These are phyloP conservation scores for Herpetospermum pedunculosum DNA, from an alignment of 306 rosid species.

Conservation along the genomic window DNA sequence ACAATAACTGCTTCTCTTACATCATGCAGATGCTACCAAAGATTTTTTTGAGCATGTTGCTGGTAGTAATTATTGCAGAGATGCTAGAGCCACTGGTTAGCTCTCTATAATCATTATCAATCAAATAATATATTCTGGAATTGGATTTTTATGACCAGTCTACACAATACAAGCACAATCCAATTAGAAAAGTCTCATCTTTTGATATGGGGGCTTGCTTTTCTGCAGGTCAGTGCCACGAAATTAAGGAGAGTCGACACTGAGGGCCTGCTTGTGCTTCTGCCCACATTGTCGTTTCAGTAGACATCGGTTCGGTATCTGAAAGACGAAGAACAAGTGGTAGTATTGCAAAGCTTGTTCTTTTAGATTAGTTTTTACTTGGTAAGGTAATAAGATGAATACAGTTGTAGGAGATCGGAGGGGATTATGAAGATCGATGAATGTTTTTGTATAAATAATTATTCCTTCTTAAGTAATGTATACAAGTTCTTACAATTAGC, in stretches of 20 bases:
- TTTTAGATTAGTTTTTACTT: conserved; percentile 3
- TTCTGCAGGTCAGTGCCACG: not conserved
- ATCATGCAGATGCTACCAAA: conserved; percentile 66
- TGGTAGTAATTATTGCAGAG: conserved; percentile 21
- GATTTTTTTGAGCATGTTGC: conserved; percentile 51
- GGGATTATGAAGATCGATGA: not conserved
- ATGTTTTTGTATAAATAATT: not conserved
- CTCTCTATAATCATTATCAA: not conserved
- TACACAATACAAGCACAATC: not conserved
- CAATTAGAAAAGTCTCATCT: not conserved
- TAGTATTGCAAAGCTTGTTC: not conserved
- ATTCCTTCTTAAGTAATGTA: not conserved
- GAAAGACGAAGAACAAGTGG: not conserved
- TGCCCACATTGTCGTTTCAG: not conserved
- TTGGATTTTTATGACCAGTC: not conserved
- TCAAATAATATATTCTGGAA: not conserved
- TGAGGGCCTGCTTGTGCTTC: not conserved
- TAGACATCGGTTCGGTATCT: not conserved
- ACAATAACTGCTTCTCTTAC: not conserved
- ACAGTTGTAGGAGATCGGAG: not conserved
- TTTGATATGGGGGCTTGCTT: not conserved
- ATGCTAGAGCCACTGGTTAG: conserved; percentile 43
- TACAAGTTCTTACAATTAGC: not conserved
- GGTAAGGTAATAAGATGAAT: not conserved
- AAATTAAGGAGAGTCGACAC: not conserved